Percentiles rank a stretch among this genome's conserved stretches.
phyloP scores from a whole-genome alignment of 495 filamentous ascomycete genomes.

The Neurospora sp. region DNA sequence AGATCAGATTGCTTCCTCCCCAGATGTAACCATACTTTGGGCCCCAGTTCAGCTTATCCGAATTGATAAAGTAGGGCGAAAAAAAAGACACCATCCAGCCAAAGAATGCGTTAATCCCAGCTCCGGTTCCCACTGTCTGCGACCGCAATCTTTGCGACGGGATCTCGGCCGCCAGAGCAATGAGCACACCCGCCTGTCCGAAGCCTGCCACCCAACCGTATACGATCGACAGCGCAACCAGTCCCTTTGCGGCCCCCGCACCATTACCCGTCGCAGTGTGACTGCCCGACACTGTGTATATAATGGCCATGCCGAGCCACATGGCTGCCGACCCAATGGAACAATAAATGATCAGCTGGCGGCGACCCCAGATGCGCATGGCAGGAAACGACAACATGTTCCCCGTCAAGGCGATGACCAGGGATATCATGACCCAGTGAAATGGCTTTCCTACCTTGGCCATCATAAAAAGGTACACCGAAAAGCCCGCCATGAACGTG shows the following conservation, averaged over 20 bases:
- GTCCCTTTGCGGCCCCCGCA: conserved; percentile 8
- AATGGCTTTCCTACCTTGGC: conserved; percentile 21
- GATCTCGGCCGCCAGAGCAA: conserved; percentile 33
- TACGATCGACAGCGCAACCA: conserved; percentile 16
- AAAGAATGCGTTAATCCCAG: conserved; percentile 35
- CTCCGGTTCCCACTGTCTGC: conserved; percentile 41
- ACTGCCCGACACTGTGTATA: conserved; percentile 9
- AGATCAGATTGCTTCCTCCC: conserved; percentile 32
- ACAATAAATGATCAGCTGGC: conserved; percentile 10
- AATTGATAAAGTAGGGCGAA: conserved; percentile 42
- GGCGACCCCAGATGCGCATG: conserved; percentile 15
- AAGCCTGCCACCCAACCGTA: conserved; percentile 27
- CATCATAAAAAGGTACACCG: conserved; percentile 22
- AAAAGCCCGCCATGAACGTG: conserved; percentile 22
- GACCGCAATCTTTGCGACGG: conserved; percentile 39
- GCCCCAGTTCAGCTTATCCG: conserved; percentile 37
- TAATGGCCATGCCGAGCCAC: conserved; percentile 19
- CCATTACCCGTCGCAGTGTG: neutral
- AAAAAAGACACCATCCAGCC: conserved; percentile 35
- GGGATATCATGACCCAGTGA: conserved; percentile 21
- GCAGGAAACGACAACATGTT: conserved; percentile 22
- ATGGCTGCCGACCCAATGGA: conserved; percentile 15
- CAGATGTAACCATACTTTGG: conserved; percentile 45
- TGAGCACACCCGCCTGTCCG: conserved; percentile 32
- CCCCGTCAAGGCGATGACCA: conserved; percentile 21